Base-by-base conservation (phyloP, 768 basidiomycete genomes). In the Chalciporus chontae region DNA sequence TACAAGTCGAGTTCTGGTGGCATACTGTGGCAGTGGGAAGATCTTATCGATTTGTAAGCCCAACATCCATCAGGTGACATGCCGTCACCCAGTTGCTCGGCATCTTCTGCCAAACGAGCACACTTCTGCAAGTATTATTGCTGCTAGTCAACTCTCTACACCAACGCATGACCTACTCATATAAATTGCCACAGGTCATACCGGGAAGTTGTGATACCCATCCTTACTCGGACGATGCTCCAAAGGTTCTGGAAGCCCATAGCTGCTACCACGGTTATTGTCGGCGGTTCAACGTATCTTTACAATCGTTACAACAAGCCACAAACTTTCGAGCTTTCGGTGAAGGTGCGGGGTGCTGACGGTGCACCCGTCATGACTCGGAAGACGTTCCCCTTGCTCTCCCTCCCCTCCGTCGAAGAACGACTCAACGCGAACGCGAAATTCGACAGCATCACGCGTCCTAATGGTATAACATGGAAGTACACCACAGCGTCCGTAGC, bases 401-500 rank as follows among this genome's bases (percentile, higher is more conserved):
- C 87, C 23, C 73, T 79, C 58, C 68, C 71, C 46, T 69, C 73
- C 26, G 66, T 85, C 39, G 78, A 89, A 44, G 69, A 74, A 14
- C 80, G 81, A 19, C 76, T 91, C 43, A 73, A 66, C 40, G 77
- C 81, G 56, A 71, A 80, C 54, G 78, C 80, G 4, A 72, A 71
- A 3, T 68, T 69, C 15, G 70, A 79, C 47, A 71, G 70, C 17
- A 69, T 77, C 40, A 50, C 70, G 11, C 72, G 80, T 37, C 81
- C 80, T 0, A 73, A 73, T 29, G 82, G 84, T 15, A 69, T 80
- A 45, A 68, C 75, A 11, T 91, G 89, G 89, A 83, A 78, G 56
- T 85, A 86, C 68, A 77, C 85, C 42, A 94, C 87, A 3, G 89
- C 90, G 15, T 79, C 77, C 29, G 72, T 98, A 31, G 74, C 89